Conservation (phyloP, 106 monocot species). For the Chionographis japonica region DNA sequence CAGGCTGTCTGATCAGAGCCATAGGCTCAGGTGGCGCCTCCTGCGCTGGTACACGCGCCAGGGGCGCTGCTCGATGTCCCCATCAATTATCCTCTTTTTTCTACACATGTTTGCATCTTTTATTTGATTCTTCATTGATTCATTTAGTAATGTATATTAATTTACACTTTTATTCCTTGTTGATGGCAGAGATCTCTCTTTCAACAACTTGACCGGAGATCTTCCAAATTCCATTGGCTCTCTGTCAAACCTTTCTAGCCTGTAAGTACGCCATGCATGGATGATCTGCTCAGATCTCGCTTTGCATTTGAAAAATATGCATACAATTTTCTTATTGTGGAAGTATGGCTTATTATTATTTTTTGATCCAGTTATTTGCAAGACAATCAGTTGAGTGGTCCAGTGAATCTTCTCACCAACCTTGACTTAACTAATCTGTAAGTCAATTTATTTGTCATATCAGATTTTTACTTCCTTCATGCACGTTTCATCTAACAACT, state of each 20-base stretch:
- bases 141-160: neutral
- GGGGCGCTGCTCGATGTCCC: too few species aligned
- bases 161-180: neutral
- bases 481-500: neutral
- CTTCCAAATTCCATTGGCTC: slow-evolving; percentile 67
- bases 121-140: neutral
- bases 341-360: neutral
- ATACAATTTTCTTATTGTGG: neutral
- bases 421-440: slow-evolving; percentile 73
- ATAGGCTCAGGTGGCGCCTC: too few species aligned
- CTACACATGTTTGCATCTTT: too few species aligned
- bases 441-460: slow-evolving; percentile 19
- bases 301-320: neutral
- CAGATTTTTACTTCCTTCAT: neutral
- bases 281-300: neutral
- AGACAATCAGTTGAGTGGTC: slow-evolving; percentile 80
- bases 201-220: slow-evolving; percentile 73
- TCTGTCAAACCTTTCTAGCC: slow-evolving; percentile 74
- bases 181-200: slow-evolving; percentile 72
- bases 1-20: too few species aligned
- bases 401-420: slow-evolving; percentile 62
- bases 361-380: slow-evolving; percentile 62
- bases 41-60: too few species aligned
- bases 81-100: too few species aligned
- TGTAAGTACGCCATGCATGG: slow-evolving; percentile 43